Percentiles rank a stretch among this genome's conserved stretches.
phyloP scores from a whole-genome alignment of 345 rosid genomes.

The Eucalyptus marginata region DNA sequence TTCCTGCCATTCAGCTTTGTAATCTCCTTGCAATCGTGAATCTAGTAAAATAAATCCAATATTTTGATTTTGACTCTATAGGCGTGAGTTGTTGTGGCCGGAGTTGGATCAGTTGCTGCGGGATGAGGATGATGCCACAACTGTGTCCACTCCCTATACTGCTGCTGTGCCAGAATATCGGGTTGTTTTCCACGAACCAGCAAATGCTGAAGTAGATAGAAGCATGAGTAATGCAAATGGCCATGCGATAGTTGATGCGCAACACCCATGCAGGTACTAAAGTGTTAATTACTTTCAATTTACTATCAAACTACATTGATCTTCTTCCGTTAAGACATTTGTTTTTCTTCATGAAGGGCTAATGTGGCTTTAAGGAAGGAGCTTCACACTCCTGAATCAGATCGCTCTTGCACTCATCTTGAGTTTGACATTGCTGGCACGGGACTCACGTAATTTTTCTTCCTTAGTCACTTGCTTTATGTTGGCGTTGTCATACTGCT shows the following conservation, averaged over 20 bases:
- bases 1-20: background rate
- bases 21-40: background rate
- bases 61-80: conserved; percentile 3
- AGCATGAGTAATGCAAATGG: conserved; percentile 45
- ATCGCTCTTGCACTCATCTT: conserved; percentile 89
- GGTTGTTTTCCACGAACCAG: conserved; percentile 54
- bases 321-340: background rate
- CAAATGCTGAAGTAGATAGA: conserved; percentile 11
- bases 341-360: conserved; percentile 32
- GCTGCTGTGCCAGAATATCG: conserved; percentile 86
- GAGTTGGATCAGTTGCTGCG: conserved; percentile 73
- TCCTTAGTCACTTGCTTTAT: background rate
- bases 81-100: conserved; percentile 84
- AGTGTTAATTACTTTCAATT: background rate
- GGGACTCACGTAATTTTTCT: conserved; percentile 51
- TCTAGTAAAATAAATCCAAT: background rate
- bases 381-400: conserved; percentile 85
- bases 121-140: conserved; percentile 64
- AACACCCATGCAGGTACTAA: conserved; percentile 80
- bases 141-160: conserved; percentile 71
- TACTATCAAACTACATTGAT: background rate
- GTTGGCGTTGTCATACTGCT: background rate
- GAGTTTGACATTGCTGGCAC: conserved; percentile 81
- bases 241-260: conserved; percentile 49
- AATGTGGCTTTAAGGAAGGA: conserved; percentile 69